Evolutionary conservation across 2,329 filamentous ascomycete genomes (phyloP).

Genomic region (Sporothrix protearum): DNA sequence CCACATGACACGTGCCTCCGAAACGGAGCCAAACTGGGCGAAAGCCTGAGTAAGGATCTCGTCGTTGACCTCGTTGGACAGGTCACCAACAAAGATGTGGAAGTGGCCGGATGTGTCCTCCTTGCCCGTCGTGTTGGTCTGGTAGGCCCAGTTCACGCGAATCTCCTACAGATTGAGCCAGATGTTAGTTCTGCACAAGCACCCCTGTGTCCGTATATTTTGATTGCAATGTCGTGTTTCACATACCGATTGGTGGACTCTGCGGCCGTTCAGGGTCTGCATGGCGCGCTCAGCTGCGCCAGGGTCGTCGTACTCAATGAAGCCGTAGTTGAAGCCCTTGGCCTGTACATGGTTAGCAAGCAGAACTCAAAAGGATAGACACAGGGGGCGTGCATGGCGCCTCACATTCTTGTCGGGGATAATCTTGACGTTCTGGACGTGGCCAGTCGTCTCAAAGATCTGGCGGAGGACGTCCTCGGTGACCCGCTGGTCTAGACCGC

Average conservation of each 20-base stretch:
- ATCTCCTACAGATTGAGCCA: conserved; percentile 66
- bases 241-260: conserved; percentile 92
- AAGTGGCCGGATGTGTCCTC: conserved; percentile 98
- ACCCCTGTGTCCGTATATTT: no score
- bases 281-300: conserved; percentile 95
- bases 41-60: conserved; percentile 92
- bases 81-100: conserved; percentile 96
- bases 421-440: conserved; percentile 98
- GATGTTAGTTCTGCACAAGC: not conserved
- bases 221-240: no score
- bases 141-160: conserved; percentile 98
- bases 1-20: conserved; percentile 99
- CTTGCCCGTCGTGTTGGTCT: conserved; percentile 90
- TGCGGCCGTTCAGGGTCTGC: conserved; percentile 91
- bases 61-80: conserved; percentile 98
- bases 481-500: conserved; percentile 88
- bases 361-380: not conserved
- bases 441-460: conserved; percentile 97
- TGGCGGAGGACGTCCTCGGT: conserved; percentile 95
- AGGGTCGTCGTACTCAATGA: conserved; percentile 97
- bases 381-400: not conserved
- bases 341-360: conserved; percentile 48
- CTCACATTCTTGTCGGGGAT: conserved; percentile 99
- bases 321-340: conserved; percentile 98
- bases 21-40: conserved; percentile 91